These are phyloP conservation scores for Aspergillus sp. DNA, from an alignment of 2,329 filamentous ascomycete species.

Conservation along the genomic window DNA sequence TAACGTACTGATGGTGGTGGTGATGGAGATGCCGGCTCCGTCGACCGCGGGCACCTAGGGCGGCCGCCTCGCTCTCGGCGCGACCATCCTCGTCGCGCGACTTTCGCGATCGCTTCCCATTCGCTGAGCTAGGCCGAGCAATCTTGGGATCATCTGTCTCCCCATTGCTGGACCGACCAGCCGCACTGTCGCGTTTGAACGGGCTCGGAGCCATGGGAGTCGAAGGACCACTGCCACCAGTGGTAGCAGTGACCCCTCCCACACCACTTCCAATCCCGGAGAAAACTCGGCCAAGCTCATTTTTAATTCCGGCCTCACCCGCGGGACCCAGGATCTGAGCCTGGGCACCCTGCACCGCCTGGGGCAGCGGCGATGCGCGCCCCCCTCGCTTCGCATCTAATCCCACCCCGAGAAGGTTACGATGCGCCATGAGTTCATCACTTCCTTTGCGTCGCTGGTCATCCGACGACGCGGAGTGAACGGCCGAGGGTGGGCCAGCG, in stretches of 20 bases:
- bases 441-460: slow-evolving; percentile 49
- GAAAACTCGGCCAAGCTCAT: slow-evolving; percentile 92
- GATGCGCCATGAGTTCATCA: slow-evolving; percentile 61
- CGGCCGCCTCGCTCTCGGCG: slow-evolving; percentile 65
- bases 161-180: slow-evolving; percentile 47
- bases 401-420: slow-evolving; percentile 71
- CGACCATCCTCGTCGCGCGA: slow-evolving; percentile 73
- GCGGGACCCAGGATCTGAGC: slow-evolving; percentile 74
- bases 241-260: slow-evolving; percentile 53
- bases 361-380: slow-evolving; percentile 82
- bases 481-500: slow-evolving; percentile 29
- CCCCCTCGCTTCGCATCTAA: slow-evolving; percentile 77
- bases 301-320: slow-evolving; percentile 87
- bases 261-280: slow-evolving; percentile 81
- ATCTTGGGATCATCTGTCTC: slow-evolving; percentile 42
- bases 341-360: slow-evolving; percentile 91
- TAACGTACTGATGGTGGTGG: slow-evolving; percentile 59
- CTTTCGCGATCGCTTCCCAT: slow-evolving; percentile 65
- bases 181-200: slow-evolving; percentile 52
- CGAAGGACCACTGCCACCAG: slow-evolving; percentile 53
- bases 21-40: slow-evolving; percentile 53
- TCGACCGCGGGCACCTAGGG: slow-evolving; percentile 70
- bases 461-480: slow-evolving; percentile 32
- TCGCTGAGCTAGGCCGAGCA: slow-evolving; percentile 47
- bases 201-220: slow-evolving; percentile 58